Evolutionary conservation across 164 flowering plant species (phyloP), one percentile per base, ranked within the genome.

Genomic region (Vitis cinerea): DNA sequence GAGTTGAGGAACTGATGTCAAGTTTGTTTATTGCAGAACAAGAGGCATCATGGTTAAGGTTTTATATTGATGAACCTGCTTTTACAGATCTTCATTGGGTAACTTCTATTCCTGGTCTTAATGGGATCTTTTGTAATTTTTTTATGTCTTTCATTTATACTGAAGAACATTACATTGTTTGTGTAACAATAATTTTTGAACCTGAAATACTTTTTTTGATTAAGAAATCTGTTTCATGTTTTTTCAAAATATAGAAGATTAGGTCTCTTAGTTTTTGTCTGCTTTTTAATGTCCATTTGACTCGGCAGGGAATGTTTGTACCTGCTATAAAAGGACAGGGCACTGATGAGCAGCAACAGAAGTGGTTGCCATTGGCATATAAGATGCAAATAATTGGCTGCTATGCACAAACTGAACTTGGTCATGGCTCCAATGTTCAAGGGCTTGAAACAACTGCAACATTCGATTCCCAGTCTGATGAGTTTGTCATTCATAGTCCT

Each of bases 341-440:
- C 52, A 93, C 97, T 27, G 94, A 96, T 10, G 96, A 96, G 78
- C 99, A 96, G 81, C 97, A 89, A 55, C 61, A 85, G 65, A 93
- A 92, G 77, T 96, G 99, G 99, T 74, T 96, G 69, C 88, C 97
- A 5, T 69, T 96, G 85, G 98, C 97, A n/a, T 79, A 88, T 71
- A 93, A 79, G 87, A 89, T 96, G 99, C 90, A 93, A 80, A 96
- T 93, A 71, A 92, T 96, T 84, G 98, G 99, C 13, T 93, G 98
- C 73, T 96, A 93, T 78, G 99, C 99, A 31, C 99, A 93, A 78
- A 96, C 99, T 63, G 99, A 96, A 82, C 97, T 96, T 72, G 99
- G 99, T 69, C 98, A 93, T 82, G 99, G 99, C 17, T 96, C 99
- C 17, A 96, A 93, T 82, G 97, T 96, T 64, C 99, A 96, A 85